Conservation (phyloP, 225 moss, liverwort and hornwort species). For the Straminergon stramineum region DNA sequence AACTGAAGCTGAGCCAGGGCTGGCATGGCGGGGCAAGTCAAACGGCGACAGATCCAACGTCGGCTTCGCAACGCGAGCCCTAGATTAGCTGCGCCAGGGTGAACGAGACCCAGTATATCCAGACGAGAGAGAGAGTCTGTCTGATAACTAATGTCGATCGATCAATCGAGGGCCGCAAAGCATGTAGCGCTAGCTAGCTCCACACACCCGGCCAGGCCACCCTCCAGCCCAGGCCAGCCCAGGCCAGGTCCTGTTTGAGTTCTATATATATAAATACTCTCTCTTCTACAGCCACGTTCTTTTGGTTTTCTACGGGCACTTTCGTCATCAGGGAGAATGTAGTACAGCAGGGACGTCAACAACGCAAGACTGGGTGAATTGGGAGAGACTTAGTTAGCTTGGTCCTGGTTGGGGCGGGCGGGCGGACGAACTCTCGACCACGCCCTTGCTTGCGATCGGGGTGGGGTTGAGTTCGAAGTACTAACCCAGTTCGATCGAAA, state of each 20-base stretch:
- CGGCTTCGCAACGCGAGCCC: not conserved
- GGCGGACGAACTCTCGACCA: not conserved
- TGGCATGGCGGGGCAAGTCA: constrained; percentile 15
- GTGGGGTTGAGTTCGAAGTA: not conserved
- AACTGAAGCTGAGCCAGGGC: not conserved
- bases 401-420: not conserved
- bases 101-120: not conserved
- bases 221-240: not conserved
- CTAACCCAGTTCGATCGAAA: not conserved
- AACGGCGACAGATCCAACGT: constrained; percentile 28
- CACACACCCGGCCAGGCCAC: not conserved
- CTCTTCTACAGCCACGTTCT: not conserved
- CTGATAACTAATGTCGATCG: not conserved
- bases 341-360: constrained; percentile 9
- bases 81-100: not conserved
- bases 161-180: not conserved
- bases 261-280: not conserved
- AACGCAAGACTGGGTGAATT: not conserved
- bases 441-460: not conserved
- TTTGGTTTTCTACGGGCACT: not conserved
- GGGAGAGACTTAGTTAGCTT: not conserved
- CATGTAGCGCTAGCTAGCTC: not conserved
- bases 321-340: constrained; percentile 7
- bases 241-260: not conserved
- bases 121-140: not conserved